Conservation (phyloP, 73 alveolate species). For the Paramecium sonneborni region DNA sequence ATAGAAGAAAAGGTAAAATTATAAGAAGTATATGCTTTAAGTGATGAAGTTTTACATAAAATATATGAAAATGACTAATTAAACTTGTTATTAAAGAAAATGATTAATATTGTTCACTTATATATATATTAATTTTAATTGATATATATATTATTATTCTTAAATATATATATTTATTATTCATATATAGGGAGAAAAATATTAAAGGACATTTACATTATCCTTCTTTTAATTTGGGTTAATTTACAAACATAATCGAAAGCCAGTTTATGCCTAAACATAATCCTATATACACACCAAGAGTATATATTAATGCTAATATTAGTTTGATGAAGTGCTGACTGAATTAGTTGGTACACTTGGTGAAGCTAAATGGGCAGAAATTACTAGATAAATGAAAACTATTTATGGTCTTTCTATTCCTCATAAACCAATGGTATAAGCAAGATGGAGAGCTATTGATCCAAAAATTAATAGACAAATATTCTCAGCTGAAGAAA, state of each 20-base stretch:
- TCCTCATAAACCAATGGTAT: constrained; percentile 28
- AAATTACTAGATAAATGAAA: constrained; percentile 40
- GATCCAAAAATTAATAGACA: constrained; percentile 43
- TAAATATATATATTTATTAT: too few species aligned
- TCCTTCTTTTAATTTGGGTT: neutral
- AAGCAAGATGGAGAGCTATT: constrained; percentile 62
- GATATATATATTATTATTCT: too few species aligned
- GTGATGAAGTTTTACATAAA: constrained; percentile 9
- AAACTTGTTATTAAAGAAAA: neutral
- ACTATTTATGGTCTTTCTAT: neutral
- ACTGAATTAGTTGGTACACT: neutral
- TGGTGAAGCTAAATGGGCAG: constrained; percentile 54
- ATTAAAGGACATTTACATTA: neutral
- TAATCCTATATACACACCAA: constrained; percentile 27
- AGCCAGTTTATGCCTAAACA: constrained; percentile 23
- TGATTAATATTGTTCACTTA: neutral
- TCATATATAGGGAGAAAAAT: neutral
- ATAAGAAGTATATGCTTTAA: constrained; percentile 8
- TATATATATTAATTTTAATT: neutral
- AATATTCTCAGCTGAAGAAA: constrained; percentile 7
- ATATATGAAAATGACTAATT: neutral
- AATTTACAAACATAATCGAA: neutral
- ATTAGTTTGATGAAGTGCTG: constrained; percentile 38
- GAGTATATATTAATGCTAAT: neutral
- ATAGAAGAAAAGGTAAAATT: constrained; percentile 29